Evolutionary conservation across 1,139 yeast species (phyloP).

Genomic region (Nakaseomyces nivariensis): DNA sequence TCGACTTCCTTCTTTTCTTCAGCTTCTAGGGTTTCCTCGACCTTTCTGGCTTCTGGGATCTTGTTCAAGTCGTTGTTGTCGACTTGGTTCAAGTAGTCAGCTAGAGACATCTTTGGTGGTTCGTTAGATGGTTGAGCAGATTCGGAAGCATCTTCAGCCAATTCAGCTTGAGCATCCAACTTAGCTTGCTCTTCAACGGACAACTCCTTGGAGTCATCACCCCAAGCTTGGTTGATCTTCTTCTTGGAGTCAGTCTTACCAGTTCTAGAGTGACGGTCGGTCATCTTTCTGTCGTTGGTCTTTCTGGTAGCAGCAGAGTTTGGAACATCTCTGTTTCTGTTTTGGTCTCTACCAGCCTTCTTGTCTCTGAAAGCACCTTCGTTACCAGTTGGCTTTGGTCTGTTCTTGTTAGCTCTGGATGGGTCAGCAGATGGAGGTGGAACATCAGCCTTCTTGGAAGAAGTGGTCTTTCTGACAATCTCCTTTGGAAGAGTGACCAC

Average conservation of each 20-base stretch:
- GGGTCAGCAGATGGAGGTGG: conserved; percentile 80
- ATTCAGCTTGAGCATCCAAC: conserved; percentile 24
- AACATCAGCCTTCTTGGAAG: conserved; percentile 81
- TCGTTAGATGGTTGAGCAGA: conserved; percentile 40
- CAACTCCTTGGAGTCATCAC: conserved; percentile 53
- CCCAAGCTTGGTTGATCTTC: conserved; percentile 82
- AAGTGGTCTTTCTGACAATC: conserved; percentile 70
- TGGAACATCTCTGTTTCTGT: conserved; percentile 50
- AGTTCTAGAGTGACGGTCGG: conserved; percentile 77
- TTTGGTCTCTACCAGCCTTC: conserved; percentile 51
- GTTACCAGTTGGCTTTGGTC: conserved; percentile 66
- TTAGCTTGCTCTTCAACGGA: conserved; percentile 15
- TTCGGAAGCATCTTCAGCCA: conserved; percentile 42
- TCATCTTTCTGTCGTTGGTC: conserved; percentile 47
- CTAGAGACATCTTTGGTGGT: conserved; percentile 46
- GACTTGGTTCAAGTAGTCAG: conserved; percentile 53
- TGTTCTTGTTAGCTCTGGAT: conserved; percentile 67
- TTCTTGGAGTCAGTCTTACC: conserved; percentile 78
- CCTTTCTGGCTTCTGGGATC: conserved; percentile 38
- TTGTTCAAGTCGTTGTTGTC: conserved; percentile 34
- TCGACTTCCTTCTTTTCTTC: conserved; percentile 53
- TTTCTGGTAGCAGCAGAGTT: conserved; percentile 47
- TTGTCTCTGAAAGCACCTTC: conserved; percentile 81
- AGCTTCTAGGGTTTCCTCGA: conserved; percentile 36
- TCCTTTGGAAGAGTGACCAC: conserved; percentile 50